A percentile compares a stretch with the other conserved stretches of the same genome.
Evolutionary conservation across 345 rosid species (phyloP).

Genomic region (Heritiera fomes): DNA sequence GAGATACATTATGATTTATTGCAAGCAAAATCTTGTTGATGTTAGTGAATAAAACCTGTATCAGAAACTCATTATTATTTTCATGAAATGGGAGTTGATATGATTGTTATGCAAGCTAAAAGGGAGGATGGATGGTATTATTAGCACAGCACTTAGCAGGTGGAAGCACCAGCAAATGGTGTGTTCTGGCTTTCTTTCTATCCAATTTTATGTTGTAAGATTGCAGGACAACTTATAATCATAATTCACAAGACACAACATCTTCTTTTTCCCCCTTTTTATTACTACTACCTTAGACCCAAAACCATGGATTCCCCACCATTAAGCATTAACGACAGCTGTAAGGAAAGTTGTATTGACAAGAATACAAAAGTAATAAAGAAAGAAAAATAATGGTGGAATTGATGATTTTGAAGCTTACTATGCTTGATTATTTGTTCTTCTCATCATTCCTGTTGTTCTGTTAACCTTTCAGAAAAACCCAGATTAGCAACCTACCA

Average conservation of each 20-base stretch:
- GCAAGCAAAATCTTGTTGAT: background rate
- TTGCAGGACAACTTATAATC: constrained; percentile 13
- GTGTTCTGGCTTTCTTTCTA: background rate
- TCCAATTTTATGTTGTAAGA: background rate
- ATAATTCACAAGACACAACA: constrained; percentile 15
- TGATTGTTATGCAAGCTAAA: background rate
- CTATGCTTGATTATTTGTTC: background rate
- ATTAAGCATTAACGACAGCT: background rate
- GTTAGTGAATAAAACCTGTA: background rate
- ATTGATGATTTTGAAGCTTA: background rate
- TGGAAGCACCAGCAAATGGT: constrained; percentile 1
- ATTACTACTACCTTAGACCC: background rate
- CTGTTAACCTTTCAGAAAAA: background rate
- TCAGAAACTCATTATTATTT: constrained; percentile 6
- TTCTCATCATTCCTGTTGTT: background rate
- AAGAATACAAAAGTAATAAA: too few species aligned
- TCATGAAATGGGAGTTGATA: background rate
- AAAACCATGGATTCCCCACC: background rate
- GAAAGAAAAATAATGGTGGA: background rate
- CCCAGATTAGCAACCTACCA: constrained; percentile 7
- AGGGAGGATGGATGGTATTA: background rate
- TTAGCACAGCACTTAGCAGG: background rate
- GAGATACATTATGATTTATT: background rate
- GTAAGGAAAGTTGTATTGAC: background rate
- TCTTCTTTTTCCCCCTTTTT: background rate